Evolutionary conservation across 495 filamentous ascomycete genomes (phyloP).

Genomic region (Daldinia bambusicola): DNA sequence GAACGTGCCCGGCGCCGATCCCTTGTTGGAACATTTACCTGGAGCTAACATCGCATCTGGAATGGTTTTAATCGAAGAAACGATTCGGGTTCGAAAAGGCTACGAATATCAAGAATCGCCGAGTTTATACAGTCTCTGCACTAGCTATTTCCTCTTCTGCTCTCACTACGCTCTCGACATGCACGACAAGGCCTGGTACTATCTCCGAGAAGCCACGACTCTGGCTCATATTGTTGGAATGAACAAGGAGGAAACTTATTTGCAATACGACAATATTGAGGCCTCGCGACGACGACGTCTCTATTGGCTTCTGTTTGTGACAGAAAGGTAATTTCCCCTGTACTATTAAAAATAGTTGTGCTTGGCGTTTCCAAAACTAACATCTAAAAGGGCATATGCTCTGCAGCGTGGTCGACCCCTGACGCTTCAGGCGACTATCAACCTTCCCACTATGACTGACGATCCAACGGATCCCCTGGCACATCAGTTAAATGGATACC

Average conservation of each 20-base stretch:
- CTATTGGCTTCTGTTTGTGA: constrained; percentile 78
- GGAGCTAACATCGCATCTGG: constrained; percentile 65
- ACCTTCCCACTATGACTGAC: constrained; percentile 70
- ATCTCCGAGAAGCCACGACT: constrained; percentile 77
- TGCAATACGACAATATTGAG: constrained; percentile 64
- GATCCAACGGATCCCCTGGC: constrained; percentile 67
- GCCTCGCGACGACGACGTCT: constrained; percentile 66
- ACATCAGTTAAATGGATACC: constrained; percentile 66
- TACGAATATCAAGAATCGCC: constrained; percentile 77
- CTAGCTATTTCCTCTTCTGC: constrained; percentile 83
- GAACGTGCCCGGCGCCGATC: constrained; percentile 64
- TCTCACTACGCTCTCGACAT: constrained; percentile 77
- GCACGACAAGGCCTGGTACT: constrained; percentile 78
- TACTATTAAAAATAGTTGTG: background rate
- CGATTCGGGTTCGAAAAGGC: constrained; percentile 76
- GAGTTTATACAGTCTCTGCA: constrained; percentile 73
- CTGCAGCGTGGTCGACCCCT: constrained; percentile 77
- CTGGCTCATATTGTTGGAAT: constrained; percentile 66
- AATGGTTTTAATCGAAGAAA: constrained; percentile 78
- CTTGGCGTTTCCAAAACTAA: constrained; percentile 20
- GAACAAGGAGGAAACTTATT: constrained; percentile 70
- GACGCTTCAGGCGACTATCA: constrained; percentile 66
- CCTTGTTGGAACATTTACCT: constrained; percentile 63
- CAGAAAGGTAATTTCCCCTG: constrained; percentile 66
- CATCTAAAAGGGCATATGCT: constrained; percentile 68